Conservation (phyloP, 371 early-diverging fungal species). For the Apophysomyces elegans region DNA sequence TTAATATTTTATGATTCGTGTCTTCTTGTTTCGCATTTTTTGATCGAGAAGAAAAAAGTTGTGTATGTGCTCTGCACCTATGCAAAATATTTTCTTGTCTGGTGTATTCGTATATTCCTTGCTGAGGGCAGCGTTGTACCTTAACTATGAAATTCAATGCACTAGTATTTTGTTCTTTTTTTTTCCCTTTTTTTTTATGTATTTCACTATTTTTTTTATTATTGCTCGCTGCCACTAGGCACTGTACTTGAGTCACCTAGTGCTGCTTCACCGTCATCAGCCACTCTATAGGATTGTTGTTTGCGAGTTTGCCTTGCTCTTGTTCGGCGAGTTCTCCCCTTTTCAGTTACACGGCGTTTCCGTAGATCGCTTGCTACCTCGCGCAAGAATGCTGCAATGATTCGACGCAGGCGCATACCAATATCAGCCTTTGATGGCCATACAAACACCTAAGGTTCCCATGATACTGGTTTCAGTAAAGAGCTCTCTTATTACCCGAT, state of each 20-base stretch:
- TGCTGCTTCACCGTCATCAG: conserved; percentile 7
- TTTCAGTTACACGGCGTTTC: conserved; percentile 19
- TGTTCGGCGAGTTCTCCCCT: neutral
- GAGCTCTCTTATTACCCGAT: neutral
- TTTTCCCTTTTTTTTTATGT: neutral
- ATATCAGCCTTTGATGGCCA: conserved; percentile 75
- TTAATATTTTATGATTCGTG: too few relatives aligned
- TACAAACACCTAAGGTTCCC: conserved; percentile 26
- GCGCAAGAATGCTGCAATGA: conserved; percentile 68
- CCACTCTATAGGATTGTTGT: conserved; percentile 5
- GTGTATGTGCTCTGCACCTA: conserved; percentile 4
- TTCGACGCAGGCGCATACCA: conserved; percentile 71
- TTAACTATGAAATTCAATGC: conserved; percentile 8
- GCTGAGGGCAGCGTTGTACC: neutral
- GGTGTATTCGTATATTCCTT: neutral
- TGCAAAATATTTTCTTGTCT: neutral
- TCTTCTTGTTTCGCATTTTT: neutral
- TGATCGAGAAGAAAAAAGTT: neutral
- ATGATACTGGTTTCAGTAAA: neutral
- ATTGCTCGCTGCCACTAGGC: conserved; percentile 8
- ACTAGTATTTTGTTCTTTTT: neutral
- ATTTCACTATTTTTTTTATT: conserved; percentile 8
- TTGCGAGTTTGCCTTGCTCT: conserved; percentile 17
- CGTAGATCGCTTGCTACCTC: conserved; percentile 51
- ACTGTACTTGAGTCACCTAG: conserved; percentile 11